phyloP scores from a whole-genome alignment of 2,329 filamentous ascomycete species.

The Diaporthe citriasiana region DNA sequence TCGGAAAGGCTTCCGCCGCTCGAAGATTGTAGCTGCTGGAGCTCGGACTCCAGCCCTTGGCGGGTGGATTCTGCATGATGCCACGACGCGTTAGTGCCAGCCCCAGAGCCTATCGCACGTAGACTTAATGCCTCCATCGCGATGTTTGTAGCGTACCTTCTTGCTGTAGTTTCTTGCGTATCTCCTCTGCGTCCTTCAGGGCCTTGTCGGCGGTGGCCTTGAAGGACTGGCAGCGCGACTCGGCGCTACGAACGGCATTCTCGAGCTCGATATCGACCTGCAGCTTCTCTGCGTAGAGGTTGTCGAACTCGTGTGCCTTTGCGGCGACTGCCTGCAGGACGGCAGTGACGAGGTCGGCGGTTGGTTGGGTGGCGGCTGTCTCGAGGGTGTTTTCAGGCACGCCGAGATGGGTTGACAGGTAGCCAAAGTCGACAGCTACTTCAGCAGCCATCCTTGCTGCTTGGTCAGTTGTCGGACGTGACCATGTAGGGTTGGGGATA shows the following conservation, averaged over 20 bases:
- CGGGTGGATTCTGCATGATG: slow-evolving; percentile 76
- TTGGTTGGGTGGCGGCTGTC: slow-evolving; percentile 76
- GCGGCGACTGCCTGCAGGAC: slow-evolving; percentile 81
- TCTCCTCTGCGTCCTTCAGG: slow-evolving; percentile 84
- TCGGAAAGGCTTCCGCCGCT: slow-evolving; percentile 81
- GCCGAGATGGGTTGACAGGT: slow-evolving; percentile 79
- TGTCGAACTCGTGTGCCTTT: slow-evolving; percentile 87
- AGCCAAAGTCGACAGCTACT: slow-evolving; percentile 74
- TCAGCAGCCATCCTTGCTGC: slow-evolving; percentile 67
- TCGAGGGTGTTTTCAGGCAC: slow-evolving; percentile 75
- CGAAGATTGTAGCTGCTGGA: slow-evolving; percentile 82
- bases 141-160: slow-evolving; percentile 72
- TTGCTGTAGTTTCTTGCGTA: slow-evolving; percentile 84
- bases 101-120: slow-evolving; percentile 15
- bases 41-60: slow-evolving; percentile 83
- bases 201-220: slow-evolving; percentile 87
- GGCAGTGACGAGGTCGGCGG: slow-evolving; percentile 80
- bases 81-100: slow-evolving; percentile 44
- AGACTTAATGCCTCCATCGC: slow-evolving; percentile 30
- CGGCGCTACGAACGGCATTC: slow-evolving; percentile 85
- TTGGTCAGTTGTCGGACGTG: slow-evolving; percentile 36
- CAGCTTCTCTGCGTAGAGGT: slow-evolving; percentile 88
- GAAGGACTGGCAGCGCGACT: slow-evolving; percentile 84
- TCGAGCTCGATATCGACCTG: slow-evolving; percentile 93
- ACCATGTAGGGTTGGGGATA: slow-evolving; percentile 35